phyloP scores from a whole-genome alignment of 176 grass and related monocot genomes.

The Aegilops umbellulata region DNA sequence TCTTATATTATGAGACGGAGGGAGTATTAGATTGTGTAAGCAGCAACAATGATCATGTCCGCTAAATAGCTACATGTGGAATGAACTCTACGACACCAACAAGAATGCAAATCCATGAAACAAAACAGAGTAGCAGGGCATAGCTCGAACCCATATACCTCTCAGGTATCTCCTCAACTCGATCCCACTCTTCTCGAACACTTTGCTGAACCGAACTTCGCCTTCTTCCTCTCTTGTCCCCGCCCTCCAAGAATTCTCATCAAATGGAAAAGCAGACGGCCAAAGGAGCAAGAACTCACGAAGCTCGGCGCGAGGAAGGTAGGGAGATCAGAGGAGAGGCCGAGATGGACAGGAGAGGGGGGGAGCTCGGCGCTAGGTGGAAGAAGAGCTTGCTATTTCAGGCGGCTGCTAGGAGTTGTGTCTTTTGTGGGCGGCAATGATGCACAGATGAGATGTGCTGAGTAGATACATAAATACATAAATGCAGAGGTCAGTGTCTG shows the following conservation, averaged over 20 bases:
- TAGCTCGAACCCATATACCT: conserved; percentile 9
- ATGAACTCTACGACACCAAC: not conserved
- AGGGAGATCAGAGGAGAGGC: not conserved
- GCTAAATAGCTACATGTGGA: not conserved
- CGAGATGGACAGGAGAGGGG: not conserved
- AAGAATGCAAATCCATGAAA: not conserved
- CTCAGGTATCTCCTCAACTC: not conserved
- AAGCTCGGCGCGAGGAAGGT: not conserved
- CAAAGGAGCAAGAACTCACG: not conserved
- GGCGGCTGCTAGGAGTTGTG: not conserved
- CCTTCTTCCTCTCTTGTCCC: not conserved
- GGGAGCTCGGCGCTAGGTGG: not conserved
- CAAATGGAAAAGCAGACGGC: not conserved
- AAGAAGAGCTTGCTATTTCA: conserved; percentile 7
- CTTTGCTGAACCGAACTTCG: not conserved
- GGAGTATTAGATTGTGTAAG: not conserved
- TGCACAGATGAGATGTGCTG: not conserved
- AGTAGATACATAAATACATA: not conserved
- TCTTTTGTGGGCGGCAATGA: conserved; percentile 3
- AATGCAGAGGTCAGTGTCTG: not conserved
- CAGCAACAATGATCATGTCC: not conserved
- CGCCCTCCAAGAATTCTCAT: not conserved
- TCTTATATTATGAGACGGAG: too few relatives aligned
- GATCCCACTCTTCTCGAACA: not conserved
- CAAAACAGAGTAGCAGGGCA: not conserved